A percentile compares a stretch with the other conserved stretches of the same genome.
These are phyloP conservation scores for Pisolithus tinctorius DNA, from an alignment of 768 basidiomycete genomes.

Conservation along the genomic window DNA sequence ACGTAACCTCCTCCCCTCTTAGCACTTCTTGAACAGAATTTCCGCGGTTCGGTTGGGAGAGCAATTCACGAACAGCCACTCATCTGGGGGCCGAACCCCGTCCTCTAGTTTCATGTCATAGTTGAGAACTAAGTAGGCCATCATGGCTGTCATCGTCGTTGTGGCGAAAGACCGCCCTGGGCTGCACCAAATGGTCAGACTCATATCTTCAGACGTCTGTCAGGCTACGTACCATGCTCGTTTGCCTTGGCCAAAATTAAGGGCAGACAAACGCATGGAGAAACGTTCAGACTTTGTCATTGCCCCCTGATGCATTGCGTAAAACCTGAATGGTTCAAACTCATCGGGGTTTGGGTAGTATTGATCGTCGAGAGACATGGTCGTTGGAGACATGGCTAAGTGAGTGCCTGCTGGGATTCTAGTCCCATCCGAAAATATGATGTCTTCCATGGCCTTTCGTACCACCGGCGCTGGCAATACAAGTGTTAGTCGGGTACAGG, in stretches of 20 bases:
- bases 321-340: conserved; percentile 39
- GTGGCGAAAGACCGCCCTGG: conserved; percentile 40
- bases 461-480: conserved; percentile 21
- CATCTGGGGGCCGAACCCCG: conserved; percentile 28
- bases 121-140: conserved; percentile 34
- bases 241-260: conserved; percentile 30
- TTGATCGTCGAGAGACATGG: conserved; percentile 35
- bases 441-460: conserved; percentile 29
- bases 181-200: conserved; percentile 16
- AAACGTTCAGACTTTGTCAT: conserved; percentile 22
- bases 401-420: conserved; percentile 33
- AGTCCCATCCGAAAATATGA: conserved; percentile 30
- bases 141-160: conserved; percentile 32
- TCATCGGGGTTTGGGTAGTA: conserved; percentile 36
- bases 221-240: conserved; percentile 28
- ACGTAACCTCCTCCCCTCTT: conserved; percentile 3
- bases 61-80: conserved; percentile 30
- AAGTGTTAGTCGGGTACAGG: conserved; percentile 1
- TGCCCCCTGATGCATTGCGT: conserved; percentile 18
- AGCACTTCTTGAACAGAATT: conserved; percentile 30
- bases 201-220: neutral
- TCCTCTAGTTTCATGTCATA: conserved; percentile 34
- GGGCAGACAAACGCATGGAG: conserved; percentile 25
- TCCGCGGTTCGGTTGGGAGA: conserved; percentile 30
- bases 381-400: conserved; percentile 24